Percentiles rank a stretch among this genome's conserved stretches.
phyloP scores from a whole-genome alignment of 371 early-diverging fungal genomes.

The Blyttiomyces sp. region DNA sequence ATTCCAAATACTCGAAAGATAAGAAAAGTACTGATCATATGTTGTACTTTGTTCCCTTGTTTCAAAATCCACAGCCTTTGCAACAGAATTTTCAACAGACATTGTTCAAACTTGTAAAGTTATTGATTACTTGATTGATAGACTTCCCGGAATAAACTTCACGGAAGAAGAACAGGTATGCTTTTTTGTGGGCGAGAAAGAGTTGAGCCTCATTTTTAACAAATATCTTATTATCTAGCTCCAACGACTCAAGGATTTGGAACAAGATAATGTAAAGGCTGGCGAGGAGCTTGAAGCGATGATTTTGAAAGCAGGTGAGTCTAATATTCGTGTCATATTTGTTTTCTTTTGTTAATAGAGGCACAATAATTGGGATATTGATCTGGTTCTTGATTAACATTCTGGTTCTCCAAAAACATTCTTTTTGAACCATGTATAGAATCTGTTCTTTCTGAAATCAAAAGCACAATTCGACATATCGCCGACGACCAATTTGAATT shows the following conservation, averaged over 20 bases:
- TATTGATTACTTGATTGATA: conserved; percentile 65
- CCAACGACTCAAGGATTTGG: conserved; percentile 15
- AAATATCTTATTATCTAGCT: conserved; percentile 10
- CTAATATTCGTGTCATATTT: neutral
- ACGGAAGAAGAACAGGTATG: conserved; percentile 63
- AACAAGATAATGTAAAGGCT: conserved; percentile 19
- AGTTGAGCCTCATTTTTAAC: neutral
- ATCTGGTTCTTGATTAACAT: no score
- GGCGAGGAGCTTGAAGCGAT: conserved; percentile 26
- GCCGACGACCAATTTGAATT: no score
- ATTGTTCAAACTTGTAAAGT: conserved; percentile 69
- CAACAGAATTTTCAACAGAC: conserved; percentile 61
- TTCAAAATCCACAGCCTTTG: conserved; percentile 37
- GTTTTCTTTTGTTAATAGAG: no score
- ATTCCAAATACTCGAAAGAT: no score
- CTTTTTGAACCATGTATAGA: conserved; percentile 2
- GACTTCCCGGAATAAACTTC: conserved; percentile 61
- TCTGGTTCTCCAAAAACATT: neutral
- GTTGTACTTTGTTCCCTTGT: neutral
- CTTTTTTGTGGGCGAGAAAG: neutral
- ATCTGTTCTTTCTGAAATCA: conserved; percentile 1
- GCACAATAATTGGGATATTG: neutral
- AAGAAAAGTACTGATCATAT: neutral
- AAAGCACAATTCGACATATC: conserved; percentile 7
- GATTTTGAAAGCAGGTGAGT: conserved; percentile 21